Evolutionary conservation across 108 stramenopile genomes (phyloP).

Genomic region (Licmophora abbreviata): DNA sequence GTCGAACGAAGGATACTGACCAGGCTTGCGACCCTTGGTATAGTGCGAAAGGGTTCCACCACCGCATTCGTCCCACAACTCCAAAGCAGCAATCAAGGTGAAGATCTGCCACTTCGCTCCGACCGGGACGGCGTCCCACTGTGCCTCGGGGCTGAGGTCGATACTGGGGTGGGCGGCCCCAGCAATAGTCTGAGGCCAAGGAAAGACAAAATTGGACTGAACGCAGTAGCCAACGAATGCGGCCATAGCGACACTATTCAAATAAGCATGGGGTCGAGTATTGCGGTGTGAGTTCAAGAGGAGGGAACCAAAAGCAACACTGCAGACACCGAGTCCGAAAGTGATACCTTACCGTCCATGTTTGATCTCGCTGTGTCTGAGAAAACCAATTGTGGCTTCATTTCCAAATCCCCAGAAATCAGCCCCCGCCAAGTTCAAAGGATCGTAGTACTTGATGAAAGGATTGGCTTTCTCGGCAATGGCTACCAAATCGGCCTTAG

Average conservation of each 20-base stretch:
- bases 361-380: slow-evolving; percentile 53
- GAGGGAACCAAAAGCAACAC: no score
- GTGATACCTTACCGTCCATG: no score
- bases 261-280: no score
- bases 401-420: slow-evolving; percentile 53
- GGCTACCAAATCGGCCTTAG: slow-evolving; percentile 61
- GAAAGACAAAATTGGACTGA: slow-evolving; percentile 47
- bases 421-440: slow-evolving; percentile 42
- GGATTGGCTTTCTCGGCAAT: slow-evolving; percentile 60
- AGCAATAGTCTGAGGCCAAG: slow-evolving; percentile 53
- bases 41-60: slow-evolving; percentile 44
- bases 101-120: slow-evolving; percentile 70
- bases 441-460: slow-evolving; percentile 55
- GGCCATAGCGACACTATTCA: slow-evolving; percentile 41
- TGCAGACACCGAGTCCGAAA: no score
- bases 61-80: slow-evolving; percentile 61
- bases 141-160: slow-evolving; percentile 40
- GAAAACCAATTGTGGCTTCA: slow-evolving; percentile 54
- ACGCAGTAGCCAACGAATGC: slow-evolving; percentile 69
- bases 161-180: slow-evolving; percentile 41
- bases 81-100: slow-evolving; percentile 37
- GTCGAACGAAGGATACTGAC: slow-evolving; percentile 45
- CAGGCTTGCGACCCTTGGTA: slow-evolving; percentile 51
- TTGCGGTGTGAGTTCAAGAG: no score
- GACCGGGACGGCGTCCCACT: slow-evolving; percentile 53